phyloP scores from a whole-genome alignment of 1,139 yeast genomes.

The Kurtzmaniella quercitrusa region DNA sequence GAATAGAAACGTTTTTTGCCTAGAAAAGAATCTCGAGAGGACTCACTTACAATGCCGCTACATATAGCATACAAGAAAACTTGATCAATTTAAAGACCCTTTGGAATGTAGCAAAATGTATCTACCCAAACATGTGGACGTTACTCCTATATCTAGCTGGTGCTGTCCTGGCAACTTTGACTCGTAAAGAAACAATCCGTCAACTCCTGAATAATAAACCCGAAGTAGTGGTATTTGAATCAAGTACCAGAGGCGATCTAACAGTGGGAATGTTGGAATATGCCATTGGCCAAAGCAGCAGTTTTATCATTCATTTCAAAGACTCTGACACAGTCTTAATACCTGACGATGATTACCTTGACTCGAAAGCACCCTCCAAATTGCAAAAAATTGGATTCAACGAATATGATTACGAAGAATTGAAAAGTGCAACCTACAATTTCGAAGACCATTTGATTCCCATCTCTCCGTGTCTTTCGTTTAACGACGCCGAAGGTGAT shows the following conservation, averaged over 20 bases:
- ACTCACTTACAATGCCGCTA: no score
- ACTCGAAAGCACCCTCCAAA: not conserved
- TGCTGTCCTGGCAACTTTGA: not conserved
- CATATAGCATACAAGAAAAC: not conserved
- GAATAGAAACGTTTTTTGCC: no score
- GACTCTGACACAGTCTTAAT: constrained; percentile 19
- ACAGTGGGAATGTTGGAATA: constrained; percentile 9
- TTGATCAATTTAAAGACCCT: not conserved
- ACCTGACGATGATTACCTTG: constrained; percentile 11
- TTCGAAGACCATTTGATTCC: constrained; percentile 11
- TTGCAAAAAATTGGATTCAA: not conserved
- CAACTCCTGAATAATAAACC: not conserved
- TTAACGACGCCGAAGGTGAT: constrained; percentile 7
- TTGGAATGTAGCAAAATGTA: not conserved
- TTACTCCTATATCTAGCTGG: not conserved
- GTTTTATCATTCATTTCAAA: constrained; percentile 14
- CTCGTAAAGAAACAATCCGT: not conserved
- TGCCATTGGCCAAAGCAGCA: constrained; percentile 11
- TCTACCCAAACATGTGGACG: not conserved
- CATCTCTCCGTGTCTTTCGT: constrained; percentile 17
- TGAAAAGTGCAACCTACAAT: not conserved
- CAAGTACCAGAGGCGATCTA: constrained; percentile 3
- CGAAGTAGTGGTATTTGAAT: constrained; percentile 2
- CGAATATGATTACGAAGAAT: not conserved
- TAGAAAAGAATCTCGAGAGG: no score